Evolutionary conservation across 2,329 filamentous ascomycete species (phyloP).

Genomic region (Cladophialophora exuberans): DNA sequence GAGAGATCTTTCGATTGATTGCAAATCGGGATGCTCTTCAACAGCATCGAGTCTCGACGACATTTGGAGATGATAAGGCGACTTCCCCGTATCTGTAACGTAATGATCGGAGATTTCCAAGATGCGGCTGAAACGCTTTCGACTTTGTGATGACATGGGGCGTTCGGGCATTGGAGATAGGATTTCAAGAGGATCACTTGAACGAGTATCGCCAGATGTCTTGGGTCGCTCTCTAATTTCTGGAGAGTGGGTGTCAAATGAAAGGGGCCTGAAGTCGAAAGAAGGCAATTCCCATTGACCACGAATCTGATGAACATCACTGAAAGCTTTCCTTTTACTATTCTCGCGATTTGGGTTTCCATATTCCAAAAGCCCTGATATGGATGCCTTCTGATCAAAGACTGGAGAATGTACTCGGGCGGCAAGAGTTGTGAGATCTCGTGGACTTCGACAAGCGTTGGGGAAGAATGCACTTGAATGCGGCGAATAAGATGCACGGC

Average conservation of each 20-base stretch:
- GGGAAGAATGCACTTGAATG: conserved; percentile 32
- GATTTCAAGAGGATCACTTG: conserved; percentile 29
- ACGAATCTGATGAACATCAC: neutral
- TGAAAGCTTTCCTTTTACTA: neutral
- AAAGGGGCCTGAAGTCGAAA: conserved; percentile 31
- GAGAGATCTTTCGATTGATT: conserved; percentile 5
- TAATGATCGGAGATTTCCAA: conserved; percentile 33
- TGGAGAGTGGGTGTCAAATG: conserved; percentile 13
- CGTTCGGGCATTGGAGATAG: conserved; percentile 37
- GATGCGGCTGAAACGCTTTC: conserved; percentile 38
- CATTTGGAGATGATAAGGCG: conserved; percentile 13
- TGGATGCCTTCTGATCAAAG: conserved; percentile 18
- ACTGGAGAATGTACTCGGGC: conserved; percentile 32
- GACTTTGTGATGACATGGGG: conserved; percentile 36
- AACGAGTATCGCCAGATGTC: conserved; percentile 29
- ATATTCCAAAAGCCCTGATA: conserved; percentile 18
- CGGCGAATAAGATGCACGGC: conserved; percentile 19
- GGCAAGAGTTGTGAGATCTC: conserved; percentile 33
- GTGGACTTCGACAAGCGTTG: conserved; percentile 31
- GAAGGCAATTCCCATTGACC: conserved; percentile 28
- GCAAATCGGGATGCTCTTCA: conserved; percentile 21
- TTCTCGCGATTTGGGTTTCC: conserved; percentile 4
- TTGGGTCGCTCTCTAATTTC: conserved; percentile 21
- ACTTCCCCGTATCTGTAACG: conserved; percentile 7
- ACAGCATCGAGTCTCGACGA: conserved; percentile 23